Evolutionary conservation across 306 rosid genomes (phyloP).

Genomic region (Alnus rubra): DNA sequence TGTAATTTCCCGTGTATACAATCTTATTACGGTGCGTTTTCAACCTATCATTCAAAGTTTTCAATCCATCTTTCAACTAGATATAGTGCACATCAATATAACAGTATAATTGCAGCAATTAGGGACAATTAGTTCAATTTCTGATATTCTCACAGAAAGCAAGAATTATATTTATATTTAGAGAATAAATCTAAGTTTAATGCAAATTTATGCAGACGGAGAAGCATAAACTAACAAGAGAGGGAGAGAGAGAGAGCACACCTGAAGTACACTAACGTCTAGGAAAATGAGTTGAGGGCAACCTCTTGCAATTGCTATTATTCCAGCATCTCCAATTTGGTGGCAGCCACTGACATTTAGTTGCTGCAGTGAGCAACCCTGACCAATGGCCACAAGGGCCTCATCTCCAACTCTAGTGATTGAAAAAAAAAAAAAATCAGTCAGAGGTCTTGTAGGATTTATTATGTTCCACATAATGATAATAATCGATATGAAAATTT

Average conservation of each 20-base stretch:
- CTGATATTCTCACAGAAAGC: not conserved
- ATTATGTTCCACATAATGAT: not conserved
- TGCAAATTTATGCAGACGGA: not conserved
- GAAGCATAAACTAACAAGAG: not conserved
- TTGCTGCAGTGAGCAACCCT: constrained; percentile 70
- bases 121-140: not conserved
- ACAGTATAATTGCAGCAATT: not conserved
- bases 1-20: not conserved
- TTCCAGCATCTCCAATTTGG: constrained; percentile 85
- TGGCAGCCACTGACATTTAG: constrained; percentile 97
- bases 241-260: constrained; percentile 36
- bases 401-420: constrained; percentile 80
- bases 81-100: not conserved
- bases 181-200: not conserved
- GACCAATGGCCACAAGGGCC: constrained; percentile 81
- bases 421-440: constrained; percentile 5
- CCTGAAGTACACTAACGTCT: constrained; percentile 92
- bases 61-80: not conserved
- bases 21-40: not conserved
- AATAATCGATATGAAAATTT: not conserved
- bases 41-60: not conserved
- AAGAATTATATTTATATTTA: not conserved
- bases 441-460: constrained; percentile 8
- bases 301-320: constrained; percentile 89
- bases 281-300: constrained; percentile 71